Conservation (phyloP, 306 rosid species). For the Sindora glabra region DNA sequence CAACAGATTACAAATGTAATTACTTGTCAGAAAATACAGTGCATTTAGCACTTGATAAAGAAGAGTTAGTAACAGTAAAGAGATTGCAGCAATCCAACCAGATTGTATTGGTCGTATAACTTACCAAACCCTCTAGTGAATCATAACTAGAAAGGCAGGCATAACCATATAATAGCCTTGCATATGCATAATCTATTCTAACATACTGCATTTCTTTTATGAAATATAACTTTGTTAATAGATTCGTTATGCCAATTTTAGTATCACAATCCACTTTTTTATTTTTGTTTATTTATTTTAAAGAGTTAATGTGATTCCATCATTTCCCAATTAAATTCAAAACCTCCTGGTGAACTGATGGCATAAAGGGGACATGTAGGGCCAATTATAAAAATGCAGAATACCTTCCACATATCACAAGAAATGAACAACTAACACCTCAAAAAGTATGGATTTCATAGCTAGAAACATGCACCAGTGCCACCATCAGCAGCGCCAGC, state of each 20-base stretch:
- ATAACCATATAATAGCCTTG: background rate
- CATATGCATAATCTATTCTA: background rate
- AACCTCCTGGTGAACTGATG: background rate
- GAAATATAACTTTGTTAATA: no score
- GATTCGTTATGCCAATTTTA: no score
- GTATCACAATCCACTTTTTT: no score
- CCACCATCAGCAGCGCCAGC: background rate
- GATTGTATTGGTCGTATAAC: background rate
- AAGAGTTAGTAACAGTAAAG: background rate
- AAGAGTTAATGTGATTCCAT: background rate
- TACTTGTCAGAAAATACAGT: background rate
- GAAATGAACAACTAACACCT: background rate
- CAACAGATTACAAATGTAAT: conserved; percentile 3
- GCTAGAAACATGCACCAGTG: background rate
- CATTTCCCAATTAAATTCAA: background rate
- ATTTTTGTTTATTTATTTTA: no score
- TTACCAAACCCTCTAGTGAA: background rate
- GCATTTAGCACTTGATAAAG: background rate
- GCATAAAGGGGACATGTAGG: background rate
- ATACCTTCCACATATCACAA: background rate
- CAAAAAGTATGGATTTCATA: background rate
- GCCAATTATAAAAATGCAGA: background rate
- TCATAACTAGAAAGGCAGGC: background rate
- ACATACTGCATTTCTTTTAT: no score
- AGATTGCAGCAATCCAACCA: background rate